A percentile compares a stretch with the other conserved stretches of the same genome.
These are phyloP conservation scores for Salvia splendens DNA, from an alignment of 257 asterid species.

Conservation along the genomic window DNA sequence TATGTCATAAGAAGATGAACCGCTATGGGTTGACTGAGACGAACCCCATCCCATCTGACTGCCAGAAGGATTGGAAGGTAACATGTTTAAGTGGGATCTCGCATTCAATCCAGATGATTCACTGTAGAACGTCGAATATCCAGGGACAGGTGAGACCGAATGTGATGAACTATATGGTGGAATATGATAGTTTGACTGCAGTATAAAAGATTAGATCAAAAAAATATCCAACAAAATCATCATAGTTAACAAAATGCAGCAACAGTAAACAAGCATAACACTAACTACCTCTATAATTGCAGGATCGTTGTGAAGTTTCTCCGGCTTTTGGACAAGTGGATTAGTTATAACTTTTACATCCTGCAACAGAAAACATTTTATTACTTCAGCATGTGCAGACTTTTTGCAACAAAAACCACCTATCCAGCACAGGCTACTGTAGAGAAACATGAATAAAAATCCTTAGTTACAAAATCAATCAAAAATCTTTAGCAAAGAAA, in stretches of 20 bases:
- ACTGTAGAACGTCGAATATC: constrained; percentile 40
- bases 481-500: too few species aligned
- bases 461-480: too few species aligned
- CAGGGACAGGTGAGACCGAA: constrained; percentile 32
- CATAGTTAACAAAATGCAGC: not conserved
- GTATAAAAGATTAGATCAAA: constrained; percentile 23
- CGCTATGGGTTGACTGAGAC: constrained; percentile 38
- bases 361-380: constrained; percentile 38
- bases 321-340: constrained; percentile 51
- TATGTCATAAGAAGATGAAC: constrained; percentile 43
- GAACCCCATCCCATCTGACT: constrained; percentile 44
- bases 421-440: too few species aligned
- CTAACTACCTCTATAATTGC: constrained; percentile 65
- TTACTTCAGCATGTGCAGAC: not conserved
- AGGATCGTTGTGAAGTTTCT: constrained; percentile 61
- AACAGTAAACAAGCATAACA: constrained; percentile 2
- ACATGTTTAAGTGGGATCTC: constrained; percentile 35
- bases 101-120: constrained; percentile 43
- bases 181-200: constrained; percentile 50
- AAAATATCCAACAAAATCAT: constrained; percentile 17
- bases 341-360: constrained; percentile 70
- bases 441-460: too few species aligned
- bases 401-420: too few species aligned
- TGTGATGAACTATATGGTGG: constrained; percentile 46
- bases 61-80: constrained; percentile 47